Base-by-base conservation (phyloP, 805 yeast species). In the Kodamaea restingae region DNA sequence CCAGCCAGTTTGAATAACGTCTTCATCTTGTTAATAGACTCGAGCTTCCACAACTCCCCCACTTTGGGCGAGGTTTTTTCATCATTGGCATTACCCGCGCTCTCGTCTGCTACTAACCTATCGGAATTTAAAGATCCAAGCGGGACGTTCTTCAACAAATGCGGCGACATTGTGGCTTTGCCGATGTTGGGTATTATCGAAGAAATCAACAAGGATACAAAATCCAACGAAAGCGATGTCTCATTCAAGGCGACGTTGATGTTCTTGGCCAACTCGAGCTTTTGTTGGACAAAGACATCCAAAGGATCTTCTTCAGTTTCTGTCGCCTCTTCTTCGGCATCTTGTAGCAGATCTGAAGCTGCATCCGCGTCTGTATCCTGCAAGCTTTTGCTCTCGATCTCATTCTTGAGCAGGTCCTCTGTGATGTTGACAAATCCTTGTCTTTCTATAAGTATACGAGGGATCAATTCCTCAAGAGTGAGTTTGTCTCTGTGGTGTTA, bases 141-240 rank as follows among this genome's bases (percentile, higher is more conserved):
- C 2, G 93, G 86, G 0, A 82, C 84, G 40, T 75, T 77, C 50
- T 84, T 82, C 49, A 80, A 76, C 45, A 88, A 64, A 56, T 78
- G 88, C 0, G 95, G 88, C 1, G 96, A 88, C 79, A 91, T 86
- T 1, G 97, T 87, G 2, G 88, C 71, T 24, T 84, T 75, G 2
- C 95, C 95, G 1, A 91, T 84, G 14, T 87, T 86, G 1, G 96
- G 96, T 45, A 93, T 74, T 8, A 78, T 78, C 8, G 86, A 75
- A 14, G 96, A 84, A 31, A 91, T 73, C 42, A 93, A 65, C 44
- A 91, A 68, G 1, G 96, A 87, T 1, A 91, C 82, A 46, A 90
- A 85, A 55, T 91, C 98, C 41, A 90, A 65, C 1, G 95, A 81
- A 27, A 93, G 61, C 0, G 96, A 88, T 0, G 95, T 80, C 55